These are phyloP conservation scores for Obelidium mucronatum DNA, from an alignment of 192 early-diverging fungal genomes.

Conservation along the genomic window DNA sequence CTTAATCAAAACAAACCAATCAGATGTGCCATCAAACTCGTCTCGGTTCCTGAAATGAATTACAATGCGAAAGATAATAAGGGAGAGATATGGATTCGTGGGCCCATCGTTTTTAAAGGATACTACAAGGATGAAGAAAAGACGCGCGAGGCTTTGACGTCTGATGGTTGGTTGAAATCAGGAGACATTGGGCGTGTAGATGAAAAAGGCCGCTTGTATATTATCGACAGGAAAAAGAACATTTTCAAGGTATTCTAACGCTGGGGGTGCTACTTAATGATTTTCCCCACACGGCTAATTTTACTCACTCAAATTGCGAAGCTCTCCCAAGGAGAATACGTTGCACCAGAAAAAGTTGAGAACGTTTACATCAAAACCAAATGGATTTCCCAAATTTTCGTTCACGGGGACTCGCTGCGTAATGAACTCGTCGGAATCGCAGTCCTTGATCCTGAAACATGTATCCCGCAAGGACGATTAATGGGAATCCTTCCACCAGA, in stretches of 20 bases:
- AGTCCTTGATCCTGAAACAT: conserved; percentile 59
- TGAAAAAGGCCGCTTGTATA: conserved; percentile 67
- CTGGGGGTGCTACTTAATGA: conserved; percentile 62
- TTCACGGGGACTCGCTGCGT: conserved; percentile 89
- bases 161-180: conserved; percentile 88
- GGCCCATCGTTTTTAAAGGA: conserved; percentile 68
- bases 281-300: neutral
- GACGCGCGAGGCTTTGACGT: conserved; percentile 76
- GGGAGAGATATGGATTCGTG: conserved; percentile 87
- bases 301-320: neutral
- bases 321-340: conserved; percentile 90
- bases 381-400: conserved; percentile 80
- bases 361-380: conserved; percentile 73
- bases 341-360: conserved; percentile 95
- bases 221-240: conserved; percentile 67
- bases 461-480: conserved; percentile 21
- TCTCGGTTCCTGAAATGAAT: conserved; percentile 87
- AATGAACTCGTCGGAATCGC: conserved; percentile 71
- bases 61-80: conserved; percentile 80
- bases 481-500: conserved; percentile 15
- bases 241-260: conserved; percentile 46
- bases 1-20: no score
- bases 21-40: conserved; percentile 80
- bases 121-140: conserved; percentile 82
- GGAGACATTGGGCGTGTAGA: conserved; percentile 86